Evolutionary conservation across 2,329 filamentous ascomycete species (phyloP).

Genomic region (Claviceps cyperi): DNA sequence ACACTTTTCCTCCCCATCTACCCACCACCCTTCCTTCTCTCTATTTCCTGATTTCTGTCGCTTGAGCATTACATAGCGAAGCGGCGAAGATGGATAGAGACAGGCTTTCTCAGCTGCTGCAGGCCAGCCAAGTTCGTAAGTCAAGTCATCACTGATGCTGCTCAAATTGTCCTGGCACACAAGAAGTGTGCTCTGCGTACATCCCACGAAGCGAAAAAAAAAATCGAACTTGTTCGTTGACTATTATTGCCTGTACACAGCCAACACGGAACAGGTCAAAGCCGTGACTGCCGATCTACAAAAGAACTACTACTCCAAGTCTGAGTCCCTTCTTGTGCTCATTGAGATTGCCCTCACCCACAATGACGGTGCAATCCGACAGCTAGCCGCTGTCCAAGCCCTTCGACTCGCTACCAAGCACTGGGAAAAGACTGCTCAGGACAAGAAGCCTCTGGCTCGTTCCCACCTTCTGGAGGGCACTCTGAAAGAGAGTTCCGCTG

Average conservation of each 20-base stretch:
- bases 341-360: slow-evolving; percentile 80
- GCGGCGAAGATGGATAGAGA: slow-evolving; percentile 33
- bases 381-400: slow-evolving; percentile 84
- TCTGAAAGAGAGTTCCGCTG: slow-evolving; percentile 60
- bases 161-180: neutral
- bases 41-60: slow-evolving; percentile 5
- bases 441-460: slow-evolving; percentile 68
- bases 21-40: slow-evolving; percentile 2
- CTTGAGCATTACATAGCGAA: slow-evolving; percentile 5
- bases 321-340: slow-evolving; percentile 70
- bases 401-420: slow-evolving; percentile 71
- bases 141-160: slow-evolving; percentile 13
- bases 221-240: slow-evolving; percentile 15
- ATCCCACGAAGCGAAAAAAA: neutral
- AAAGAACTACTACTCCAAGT: slow-evolving; percentile 82
- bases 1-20: slow-evolving; percentile 3
- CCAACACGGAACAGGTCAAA: slow-evolving; percentile 81
- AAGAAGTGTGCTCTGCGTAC: neutral
- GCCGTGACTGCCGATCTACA: slow-evolving; percentile 79
- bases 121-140: slow-evolving; percentile 78
- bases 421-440: slow-evolving; percentile 60
- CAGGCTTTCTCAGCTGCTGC: slow-evolving; percentile 72
- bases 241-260: slow-evolving; percentile 30
- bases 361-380: slow-evolving; percentile 56
- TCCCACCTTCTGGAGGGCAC: slow-evolving; percentile 73